A percentile compares a stretch with the other conserved stretches of the same genome.
These are phyloP conservation scores for Exophiala viscosa DNA, from an alignment of 2,329 filamentous ascomycete genomes.

Conservation along the genomic window DNA sequence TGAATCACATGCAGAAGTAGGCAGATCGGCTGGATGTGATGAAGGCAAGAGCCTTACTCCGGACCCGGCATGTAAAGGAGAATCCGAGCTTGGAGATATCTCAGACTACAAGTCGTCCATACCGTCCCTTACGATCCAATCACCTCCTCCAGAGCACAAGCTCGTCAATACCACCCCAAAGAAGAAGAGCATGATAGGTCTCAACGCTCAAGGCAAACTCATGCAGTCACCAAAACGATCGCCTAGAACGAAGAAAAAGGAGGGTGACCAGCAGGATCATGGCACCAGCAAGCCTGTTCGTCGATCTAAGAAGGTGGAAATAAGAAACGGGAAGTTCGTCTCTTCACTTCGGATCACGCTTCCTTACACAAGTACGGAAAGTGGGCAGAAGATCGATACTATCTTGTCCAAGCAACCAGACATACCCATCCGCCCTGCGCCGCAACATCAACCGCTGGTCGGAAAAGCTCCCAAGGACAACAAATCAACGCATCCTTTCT, in stretches of 20 bases:
- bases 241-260: conserved; percentile 1
- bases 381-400: conserved; percentile 60
- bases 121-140: not conserved
- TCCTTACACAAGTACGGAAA: conserved; percentile 23
- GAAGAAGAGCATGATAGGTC: conserved; percentile 44
- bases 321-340: conserved; percentile 26
- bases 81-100: not conserved
- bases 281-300: not conserved
- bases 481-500: conserved; percentile 67
- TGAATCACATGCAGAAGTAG: not conserved
- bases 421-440: conserved; percentile 7
- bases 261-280: not conserved
- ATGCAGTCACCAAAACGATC: conserved; percentile 7
- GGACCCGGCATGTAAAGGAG: not conserved
- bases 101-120: not conserved
- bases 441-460: conserved; percentile 17
- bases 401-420: conserved; percentile 47
- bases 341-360: conserved; percentile 19
- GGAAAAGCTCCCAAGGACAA: not conserved
- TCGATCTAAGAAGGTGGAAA: conserved; percentile 14
- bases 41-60: not conserved
- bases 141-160: not conserved
- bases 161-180: conserved; percentile 47
- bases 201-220: conserved; percentile 44
- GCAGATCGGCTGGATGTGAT: not conserved